Percentiles rank a stretch among this genome's conserved stretches.
These are phyloP conservation scores for Fusarium marasasianum DNA, from an alignment of 2,329 filamentous ascomycete genomes.

Conservation along the genomic window DNA sequence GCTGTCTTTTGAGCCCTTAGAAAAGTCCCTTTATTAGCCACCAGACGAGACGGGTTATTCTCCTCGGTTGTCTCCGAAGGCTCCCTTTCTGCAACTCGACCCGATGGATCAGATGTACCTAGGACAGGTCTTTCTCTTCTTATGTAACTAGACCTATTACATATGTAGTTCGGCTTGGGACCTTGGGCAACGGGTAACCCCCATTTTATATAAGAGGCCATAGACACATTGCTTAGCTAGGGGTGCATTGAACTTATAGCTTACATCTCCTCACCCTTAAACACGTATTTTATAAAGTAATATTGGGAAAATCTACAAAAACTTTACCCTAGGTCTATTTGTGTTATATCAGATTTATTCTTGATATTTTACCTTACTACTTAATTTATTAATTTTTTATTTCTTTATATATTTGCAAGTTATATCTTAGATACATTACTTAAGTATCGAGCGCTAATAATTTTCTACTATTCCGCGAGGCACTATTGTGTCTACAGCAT, in stretches of 20 bases:
- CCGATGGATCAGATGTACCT: neutral
- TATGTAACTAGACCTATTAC: neutral
- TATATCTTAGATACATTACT: too few species aligned
- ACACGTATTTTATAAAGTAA: neutral
- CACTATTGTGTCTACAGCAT: neutral
- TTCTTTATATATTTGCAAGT: too few species aligned
- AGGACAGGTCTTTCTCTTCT: neutral
- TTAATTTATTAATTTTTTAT: neutral
- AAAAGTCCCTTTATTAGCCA: neutral
- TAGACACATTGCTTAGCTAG: neutral
- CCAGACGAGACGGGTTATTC: neutral
- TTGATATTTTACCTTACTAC: neutral
- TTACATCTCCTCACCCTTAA: too few species aligned
- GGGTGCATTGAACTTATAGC: neutral
- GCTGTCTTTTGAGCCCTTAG: neutral
- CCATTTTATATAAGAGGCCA: neutral
- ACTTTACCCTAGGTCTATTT: neutral
- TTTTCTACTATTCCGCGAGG: too few species aligned
- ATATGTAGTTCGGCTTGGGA: neutral
- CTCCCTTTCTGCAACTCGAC: neutral
- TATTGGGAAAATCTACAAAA: neutral
- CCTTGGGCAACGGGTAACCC: neutral
- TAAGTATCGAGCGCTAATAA: too few species aligned
- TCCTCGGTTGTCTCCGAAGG: neutral
- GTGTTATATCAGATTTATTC: too few species aligned